Percentiles rank a stretch among this genome's conserved stretches.
phyloP scores from a whole-genome alignment of 768 basidiomycete species.

The Suillus discolor region DNA sequence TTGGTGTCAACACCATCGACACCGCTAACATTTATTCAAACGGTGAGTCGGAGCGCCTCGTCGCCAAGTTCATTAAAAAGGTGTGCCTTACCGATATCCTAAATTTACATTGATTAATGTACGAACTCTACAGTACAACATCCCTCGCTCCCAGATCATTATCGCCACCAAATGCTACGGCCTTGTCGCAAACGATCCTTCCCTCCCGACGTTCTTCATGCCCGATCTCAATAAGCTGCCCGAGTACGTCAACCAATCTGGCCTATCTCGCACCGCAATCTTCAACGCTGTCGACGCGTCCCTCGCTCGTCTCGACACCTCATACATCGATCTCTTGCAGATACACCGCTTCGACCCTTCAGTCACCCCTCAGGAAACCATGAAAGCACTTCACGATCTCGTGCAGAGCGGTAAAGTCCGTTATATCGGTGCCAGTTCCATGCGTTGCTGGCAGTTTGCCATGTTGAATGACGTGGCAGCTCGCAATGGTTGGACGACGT shows the following conservation, averaged over 20 bases:
- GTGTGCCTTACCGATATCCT: slow-evolving; percentile 17
- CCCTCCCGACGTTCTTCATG: background rate
- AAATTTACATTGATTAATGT: background rate
- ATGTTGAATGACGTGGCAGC: slow-evolving; percentile 47
- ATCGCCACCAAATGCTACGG: slow-evolving; percentile 32
- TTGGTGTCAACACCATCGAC: slow-evolving; percentile 43
- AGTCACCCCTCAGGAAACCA: no score
- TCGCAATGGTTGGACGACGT: slow-evolving; percentile 50
- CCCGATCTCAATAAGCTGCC: slow-evolving; percentile 12
- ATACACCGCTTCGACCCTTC: slow-evolving; percentile 48
- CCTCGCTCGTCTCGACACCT: slow-evolving; percentile 36
- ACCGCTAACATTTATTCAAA: slow-evolving; percentile 42
- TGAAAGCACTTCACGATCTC: slow-evolving; percentile 54
- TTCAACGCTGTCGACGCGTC: slow-evolving; percentile 41
- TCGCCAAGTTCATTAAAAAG: slow-evolving; percentile 40
- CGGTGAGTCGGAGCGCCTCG: slow-evolving; percentile 39
- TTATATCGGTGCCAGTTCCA: slow-evolving; percentile 52
- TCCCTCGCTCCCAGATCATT: slow-evolving; percentile 35
- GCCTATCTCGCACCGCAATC: slow-evolving; percentile 39
- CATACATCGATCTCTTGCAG: slow-evolving; percentile 45
- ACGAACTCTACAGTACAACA: slow-evolving; percentile 24
- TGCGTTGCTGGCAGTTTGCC: slow-evolving; percentile 49
- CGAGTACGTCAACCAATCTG: slow-evolving; percentile 34
- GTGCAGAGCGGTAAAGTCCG: slow-evolving; percentile 50
- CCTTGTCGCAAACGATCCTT: slow-evolving; percentile 15